A percentile compares a stretch with the other conserved stretches of the same genome.
Evolutionary conservation across 2,329 filamentous ascomycete genomes (phyloP).

Genomic region (Hypoxylon sp.): DNA sequence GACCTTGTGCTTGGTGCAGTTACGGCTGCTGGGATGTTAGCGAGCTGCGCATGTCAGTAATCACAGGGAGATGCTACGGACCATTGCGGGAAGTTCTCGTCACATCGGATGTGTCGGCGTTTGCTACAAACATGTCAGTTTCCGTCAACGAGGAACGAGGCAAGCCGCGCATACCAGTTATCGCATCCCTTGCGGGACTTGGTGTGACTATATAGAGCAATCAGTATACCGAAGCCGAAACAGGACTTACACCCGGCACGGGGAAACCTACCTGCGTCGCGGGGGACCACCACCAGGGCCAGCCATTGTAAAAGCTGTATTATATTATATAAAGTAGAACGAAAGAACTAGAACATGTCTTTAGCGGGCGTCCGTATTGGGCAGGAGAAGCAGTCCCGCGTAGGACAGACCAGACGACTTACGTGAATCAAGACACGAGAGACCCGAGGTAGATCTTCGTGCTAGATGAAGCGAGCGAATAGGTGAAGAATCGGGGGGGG

Average conservation of each 20-base stretch:
- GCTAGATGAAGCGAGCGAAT: conserved; percentile 45
- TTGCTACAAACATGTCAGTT: conserved; percentile 62
- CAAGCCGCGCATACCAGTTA: conserved; percentile 68
- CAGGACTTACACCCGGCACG: conserved; percentile 12
- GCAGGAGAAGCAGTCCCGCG: conserved; percentile 3
- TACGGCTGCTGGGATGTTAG: conserved; percentile 69
- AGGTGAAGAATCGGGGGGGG: conserved; percentile 33
- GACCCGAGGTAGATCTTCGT: conserved; percentile 30
- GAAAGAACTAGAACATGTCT: conserved; percentile 48
- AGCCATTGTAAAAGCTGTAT: conserved; percentile 71
- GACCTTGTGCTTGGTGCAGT: conserved; percentile 99
- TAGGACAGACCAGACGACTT: conserved; percentile 26
- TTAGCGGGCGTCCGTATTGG: conserved; percentile 34
- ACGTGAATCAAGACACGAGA: conserved; percentile 43
- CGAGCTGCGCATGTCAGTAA: conserved; percentile 5
- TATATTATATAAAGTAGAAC: conserved; percentile 45
- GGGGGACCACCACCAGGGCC: conserved; percentile 94
- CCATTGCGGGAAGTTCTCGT: conserved; percentile 98
- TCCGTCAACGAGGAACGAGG: not conserved
- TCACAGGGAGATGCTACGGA: conserved; percentile 55
- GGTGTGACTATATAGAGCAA: conserved; percentile 75
- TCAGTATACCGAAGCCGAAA: conserved; percentile 31
- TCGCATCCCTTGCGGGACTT: conserved; percentile 99
- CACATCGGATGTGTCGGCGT: conserved; percentile 94
- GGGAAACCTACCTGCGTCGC: conserved; percentile 64